Conservation (phyloP, 164 flowering plant genomes). For the Magnolia sinica region DNA sequence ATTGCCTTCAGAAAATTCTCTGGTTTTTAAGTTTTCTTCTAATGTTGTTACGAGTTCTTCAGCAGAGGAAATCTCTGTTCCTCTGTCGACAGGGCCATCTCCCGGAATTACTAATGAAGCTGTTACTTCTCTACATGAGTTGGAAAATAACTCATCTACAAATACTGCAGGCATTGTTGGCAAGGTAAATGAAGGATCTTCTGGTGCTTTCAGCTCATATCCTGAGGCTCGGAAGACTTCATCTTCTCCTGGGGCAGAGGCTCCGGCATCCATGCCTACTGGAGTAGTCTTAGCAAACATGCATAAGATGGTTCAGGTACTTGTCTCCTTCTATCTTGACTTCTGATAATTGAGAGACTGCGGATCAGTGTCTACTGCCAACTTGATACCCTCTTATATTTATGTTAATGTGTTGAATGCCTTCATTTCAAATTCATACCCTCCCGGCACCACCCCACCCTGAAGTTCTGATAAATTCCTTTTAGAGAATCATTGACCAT, state of each 20-base stretch:
- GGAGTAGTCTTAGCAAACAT: constrained; percentile 42
- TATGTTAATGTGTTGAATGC: too few species aligned
- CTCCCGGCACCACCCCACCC: too few species aligned
- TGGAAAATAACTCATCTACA: not conserved
- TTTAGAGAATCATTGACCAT: too few species aligned
- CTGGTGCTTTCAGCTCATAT: not conserved
- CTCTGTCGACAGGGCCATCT: not conserved
- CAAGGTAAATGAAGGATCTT: not conserved
- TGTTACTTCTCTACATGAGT: not conserved
- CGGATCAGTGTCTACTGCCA: too few species aligned
- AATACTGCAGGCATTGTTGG: not conserved
- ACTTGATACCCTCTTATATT: too few species aligned
- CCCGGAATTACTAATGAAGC: not conserved
- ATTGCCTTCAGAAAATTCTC: constrained; percentile 16
- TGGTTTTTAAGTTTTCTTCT: constrained; percentile 19
- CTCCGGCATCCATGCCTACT: constrained; percentile 13
- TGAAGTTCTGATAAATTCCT: too few species aligned
- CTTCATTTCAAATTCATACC: too few species aligned
- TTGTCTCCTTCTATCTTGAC: too few species aligned
- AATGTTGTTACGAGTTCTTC: not conserved
- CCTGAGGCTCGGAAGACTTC: constrained; percentile 24
- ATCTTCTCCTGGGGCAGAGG: constrained; percentile 24
- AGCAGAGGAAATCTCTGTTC: not conserved
- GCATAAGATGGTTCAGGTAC: constrained; percentile 34
- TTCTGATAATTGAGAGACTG: too few species aligned